Conservation (phyloP, 805 yeast species). For the Zygotorulaspora florentina region DNA sequence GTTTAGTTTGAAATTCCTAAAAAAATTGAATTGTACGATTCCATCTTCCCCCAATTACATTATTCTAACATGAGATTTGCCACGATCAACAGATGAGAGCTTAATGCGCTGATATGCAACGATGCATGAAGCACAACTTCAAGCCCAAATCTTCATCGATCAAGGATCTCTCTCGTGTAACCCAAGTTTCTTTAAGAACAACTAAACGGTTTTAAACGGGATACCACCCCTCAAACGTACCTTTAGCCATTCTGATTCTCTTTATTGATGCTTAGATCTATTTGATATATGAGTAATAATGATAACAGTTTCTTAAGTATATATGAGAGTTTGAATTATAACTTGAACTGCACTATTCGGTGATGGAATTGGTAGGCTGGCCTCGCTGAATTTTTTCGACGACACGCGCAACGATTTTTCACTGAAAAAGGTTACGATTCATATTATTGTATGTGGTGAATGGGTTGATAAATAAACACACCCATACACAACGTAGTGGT, state of each 20-base stretch:
- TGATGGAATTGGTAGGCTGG: no score
- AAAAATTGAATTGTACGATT: constrained; percentile 5
- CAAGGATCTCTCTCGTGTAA: background rate
- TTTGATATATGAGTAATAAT: background rate
- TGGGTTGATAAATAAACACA: background rate
- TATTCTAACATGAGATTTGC: no score
- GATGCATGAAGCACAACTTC: no score
- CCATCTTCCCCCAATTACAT: no score
- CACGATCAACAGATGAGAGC: no score
- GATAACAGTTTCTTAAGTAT: background rate
- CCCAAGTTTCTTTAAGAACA: constrained; percentile 27
- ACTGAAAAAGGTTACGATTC: no score
- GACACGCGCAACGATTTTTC: background rate
- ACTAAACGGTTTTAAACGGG: constrained; percentile 39
- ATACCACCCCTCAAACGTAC: constrained; percentile 39
- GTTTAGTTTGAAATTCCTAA: constrained; percentile 14
- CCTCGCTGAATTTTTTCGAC: no score
- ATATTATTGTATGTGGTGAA: background rate
- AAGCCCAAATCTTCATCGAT: no score
- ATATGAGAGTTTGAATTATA: background rate
- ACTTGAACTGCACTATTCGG: background rate
- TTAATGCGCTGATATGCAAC: no score
- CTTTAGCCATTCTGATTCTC: constrained; percentile 38
- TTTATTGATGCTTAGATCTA: constrained; percentile 13
- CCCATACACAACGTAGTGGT: background rate